Base-by-base conservation (phyloP, 1,284 basidiomycete genomes). In the Sporisorium scitamineum region DNA sequence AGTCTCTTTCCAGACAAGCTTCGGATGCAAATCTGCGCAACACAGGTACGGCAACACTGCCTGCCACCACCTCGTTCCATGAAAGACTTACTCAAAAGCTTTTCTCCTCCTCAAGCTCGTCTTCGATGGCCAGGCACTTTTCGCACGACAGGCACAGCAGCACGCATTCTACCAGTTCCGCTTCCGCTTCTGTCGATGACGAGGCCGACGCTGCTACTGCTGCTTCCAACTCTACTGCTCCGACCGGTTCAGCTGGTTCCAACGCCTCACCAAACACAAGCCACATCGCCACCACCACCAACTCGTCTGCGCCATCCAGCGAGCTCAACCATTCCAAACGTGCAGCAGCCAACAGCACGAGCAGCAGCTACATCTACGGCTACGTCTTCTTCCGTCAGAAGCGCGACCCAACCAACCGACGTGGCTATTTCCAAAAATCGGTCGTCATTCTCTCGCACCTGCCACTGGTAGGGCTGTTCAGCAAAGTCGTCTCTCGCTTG, bases 381-480 rank as follows among this genome's bases (percentile, higher is more conserved):
- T 85, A 84, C 54, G 80, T 80, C 47, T 85, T 80, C 61, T 85
- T 85, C 58, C 78, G 78, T 7, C 84, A 85, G 60, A 79, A 78
- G 53, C 66, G 70, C 24, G 84, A 85, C 37, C 47, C 84, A 0
- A 65, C 63, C 42, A 78, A 80, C 45, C 61, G 76, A 13, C 69
- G 84, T 24, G 84, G 84, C 20, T 85, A 85, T 61, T 84, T 84
- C 37, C 84, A 82, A 91, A 91, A 92, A 74, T 95, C 94, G 1
- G 87, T 96, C 48, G 93, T 96, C 24, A 90, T 96, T 34, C 88
- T 97, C 10, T 92, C 94, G 0, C 91, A 93, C 67, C 90, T 92
- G 45, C 91, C 93, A 75, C 94, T 92, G 82, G 93, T 95, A 0
- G 89, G 93, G 0, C 87, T 99, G 9, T 97, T 94, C 86, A 89